Evolutionary conservation across 179 eudicot species (phyloP), one percentile per base, ranked within the genome.

Genomic region (Camellia oleifera): DNA sequence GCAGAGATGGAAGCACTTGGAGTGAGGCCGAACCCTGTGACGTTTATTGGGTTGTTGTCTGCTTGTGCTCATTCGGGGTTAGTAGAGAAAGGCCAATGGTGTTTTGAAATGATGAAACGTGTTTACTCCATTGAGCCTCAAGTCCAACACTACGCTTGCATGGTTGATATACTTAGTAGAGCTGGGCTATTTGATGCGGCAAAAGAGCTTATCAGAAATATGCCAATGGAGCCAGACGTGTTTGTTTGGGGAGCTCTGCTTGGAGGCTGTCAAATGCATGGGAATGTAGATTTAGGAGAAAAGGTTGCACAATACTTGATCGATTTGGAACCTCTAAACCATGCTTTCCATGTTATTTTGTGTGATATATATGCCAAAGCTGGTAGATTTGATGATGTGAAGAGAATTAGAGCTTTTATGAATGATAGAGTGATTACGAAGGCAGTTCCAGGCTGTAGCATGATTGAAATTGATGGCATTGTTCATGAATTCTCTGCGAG

Each of bases 291-390:
- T 72, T 60, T 88, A 74, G 91, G 92, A 79, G 91, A 87, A 84
- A 84, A 70, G 78, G 87, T 87, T 69, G 90, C 88, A 52, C 53
- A 53, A 26, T 70, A 73, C 50, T 77, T 89, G 70, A 85, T 89
- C 70, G 75, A 76, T 57, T 79, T 87, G 81, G 88, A 89, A 62
- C 88, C 90, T 62, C 73, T 45, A 50, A 87, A 87, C 58, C 88
- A 87, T 79, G 89, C 88, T 70, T 87, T 87, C 52, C 82, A 87
- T 60, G 77, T 85, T 17, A 83, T 81, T 84, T 83, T 87, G 70
- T 82, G 87, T 77, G 88, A 89, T 54, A 75, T 89, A 70, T 89
- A 83, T 68, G 88, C 81, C 56, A 87, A 87, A 87, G 87, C 82
- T 72, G 87, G 85, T 82, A 89, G 86, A 82, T 87, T 79, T 79